Conservation (phyloP, 1,284 basidiomycete species). For the Ustilago hordei region DNA sequence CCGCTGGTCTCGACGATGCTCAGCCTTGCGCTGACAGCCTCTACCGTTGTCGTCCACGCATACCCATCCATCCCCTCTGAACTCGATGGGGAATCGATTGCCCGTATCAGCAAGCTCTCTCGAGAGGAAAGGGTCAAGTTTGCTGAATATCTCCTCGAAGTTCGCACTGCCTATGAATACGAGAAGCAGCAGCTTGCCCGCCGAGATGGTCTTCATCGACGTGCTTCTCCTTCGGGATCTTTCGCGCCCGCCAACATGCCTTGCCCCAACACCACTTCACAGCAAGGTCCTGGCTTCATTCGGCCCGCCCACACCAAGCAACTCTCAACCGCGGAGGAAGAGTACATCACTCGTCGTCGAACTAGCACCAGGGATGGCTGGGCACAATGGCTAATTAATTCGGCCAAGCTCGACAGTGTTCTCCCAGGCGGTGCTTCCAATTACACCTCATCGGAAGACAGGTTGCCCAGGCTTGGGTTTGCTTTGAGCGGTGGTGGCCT, state of each 20-base stretch:
- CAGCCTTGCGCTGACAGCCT: slow-evolving; percentile 12
- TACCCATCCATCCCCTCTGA: slow-evolving; percentile 29
- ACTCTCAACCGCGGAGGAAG: slow-evolving; percentile 46
- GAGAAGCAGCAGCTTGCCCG: slow-evolving; percentile 21
- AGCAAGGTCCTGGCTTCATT: slow-evolving; percentile 54
- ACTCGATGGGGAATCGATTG: slow-evolving; percentile 28
- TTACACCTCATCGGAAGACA: slow-evolving; percentile 45
- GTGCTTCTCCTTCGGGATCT: slow-evolving; percentile 49
- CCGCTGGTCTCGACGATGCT: slow-evolving; percentile 16
- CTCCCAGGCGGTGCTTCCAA: slow-evolving; percentile 58
- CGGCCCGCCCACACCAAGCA: slow-evolving; percentile 53
- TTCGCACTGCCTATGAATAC: slow-evolving; percentile 40
- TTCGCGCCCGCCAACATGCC: slow-evolving; percentile 56
- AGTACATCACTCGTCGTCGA: slow-evolving; percentile 55
- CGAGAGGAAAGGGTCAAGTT: slow-evolving; percentile 24
- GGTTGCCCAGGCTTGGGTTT: slow-evolving; percentile 70
- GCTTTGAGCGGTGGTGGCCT: slow-evolving; percentile 72
- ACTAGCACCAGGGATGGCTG: slow-evolving; percentile 33
- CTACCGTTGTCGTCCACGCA: slow-evolving; percentile 11
- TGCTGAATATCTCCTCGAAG: slow-evolving; percentile 34
- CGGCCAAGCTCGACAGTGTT: slow-evolving; percentile 39
- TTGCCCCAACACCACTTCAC: slow-evolving; percentile 53
- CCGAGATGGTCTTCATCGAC: slow-evolving; percentile 16
- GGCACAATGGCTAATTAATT: slow-evolving; percentile 54
- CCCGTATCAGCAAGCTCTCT: slow-evolving; percentile 33